A percentile compares a stretch with the other conserved stretches of the same genome.
Conservation (phyloP, 2,329 filamentous ascomycete species). For the Rutstroemia sp. region DNA sequence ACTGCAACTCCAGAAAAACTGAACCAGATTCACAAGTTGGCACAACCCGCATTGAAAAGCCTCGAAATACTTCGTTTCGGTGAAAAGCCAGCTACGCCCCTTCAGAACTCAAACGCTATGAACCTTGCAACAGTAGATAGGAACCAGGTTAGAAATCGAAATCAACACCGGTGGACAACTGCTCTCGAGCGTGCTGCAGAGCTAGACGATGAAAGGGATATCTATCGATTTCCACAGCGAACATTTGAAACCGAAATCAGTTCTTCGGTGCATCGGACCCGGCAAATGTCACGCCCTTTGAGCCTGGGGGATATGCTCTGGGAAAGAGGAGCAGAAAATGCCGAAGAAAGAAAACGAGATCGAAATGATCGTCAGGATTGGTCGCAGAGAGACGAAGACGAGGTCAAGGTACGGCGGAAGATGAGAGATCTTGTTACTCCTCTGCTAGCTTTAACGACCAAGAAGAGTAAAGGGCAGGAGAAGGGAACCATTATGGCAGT, state of each 20-base stretch:
- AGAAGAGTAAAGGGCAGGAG: conserved; percentile 26
- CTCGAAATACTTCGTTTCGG: conserved; percentile 28
- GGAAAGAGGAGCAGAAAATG: conserved; percentile 14
- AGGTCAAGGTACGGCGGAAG: conserved; percentile 16
- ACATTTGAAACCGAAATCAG: conserved; percentile 26
- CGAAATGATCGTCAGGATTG: conserved; percentile 37
- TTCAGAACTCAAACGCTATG: conserved; percentile 18
- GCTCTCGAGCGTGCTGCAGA: conserved; percentile 33
- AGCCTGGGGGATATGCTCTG: conserved; percentile 22
- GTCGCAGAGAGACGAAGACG: conserved; percentile 48
- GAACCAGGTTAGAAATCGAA: conserved; percentile 33
- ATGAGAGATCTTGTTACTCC: conserved; percentile 18
- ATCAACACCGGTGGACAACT: conserved; percentile 37
- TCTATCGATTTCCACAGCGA: conserved; percentile 26
- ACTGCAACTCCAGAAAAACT: conserved; percentile 42
- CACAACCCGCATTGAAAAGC: conserved; percentile 37
- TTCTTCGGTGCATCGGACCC: not conserved
- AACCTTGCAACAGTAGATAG: conserved; percentile 31
- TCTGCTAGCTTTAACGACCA: conserved; percentile 38
- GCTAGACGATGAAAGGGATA: conserved; percentile 21
- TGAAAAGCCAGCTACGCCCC: conserved; percentile 12
- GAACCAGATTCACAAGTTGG: conserved; percentile 37
- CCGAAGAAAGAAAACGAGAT: not conserved
- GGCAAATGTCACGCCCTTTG: conserved; percentile 12
- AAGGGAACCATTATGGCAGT: conserved; percentile 16